Percentiles rank a stretch among this genome's conserved stretches.
phyloP scores from a whole-genome alignment of 805 yeast species.

The Blastobotrys robertii region DNA sequence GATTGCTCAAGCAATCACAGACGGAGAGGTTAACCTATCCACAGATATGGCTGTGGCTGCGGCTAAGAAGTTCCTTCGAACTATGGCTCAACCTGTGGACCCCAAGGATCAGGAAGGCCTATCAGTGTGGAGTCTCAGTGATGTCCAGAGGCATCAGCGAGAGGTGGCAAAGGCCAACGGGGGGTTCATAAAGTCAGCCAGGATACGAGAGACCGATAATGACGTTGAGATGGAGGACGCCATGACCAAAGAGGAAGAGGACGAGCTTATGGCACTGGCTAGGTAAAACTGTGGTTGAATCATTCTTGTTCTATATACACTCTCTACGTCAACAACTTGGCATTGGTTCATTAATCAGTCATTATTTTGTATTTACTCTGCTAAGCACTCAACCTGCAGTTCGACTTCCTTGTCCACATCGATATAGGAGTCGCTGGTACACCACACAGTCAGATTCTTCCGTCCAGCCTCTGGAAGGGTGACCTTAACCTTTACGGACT shows the following conservation, averaged over 20 bases:
- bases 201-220: background rate
- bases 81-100: conserved; percentile 89
- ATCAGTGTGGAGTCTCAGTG: conserved; percentile 76
- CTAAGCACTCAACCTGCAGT: conserved; percentile 27
- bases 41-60: conserved; percentile 97
- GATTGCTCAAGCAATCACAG: conserved; percentile 89
- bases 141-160: conserved; percentile 15
- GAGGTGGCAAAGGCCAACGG: background rate
- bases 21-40: conserved; percentile 83
- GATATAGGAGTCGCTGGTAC: conserved; percentile 83
- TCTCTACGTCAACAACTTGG: conserved; percentile 6
- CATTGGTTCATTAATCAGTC: conserved; percentile 19
- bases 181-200: too few species aligned
- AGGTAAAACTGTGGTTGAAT: background rate
- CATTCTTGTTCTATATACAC: background rate
- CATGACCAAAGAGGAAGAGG: conserved; percentile 4
- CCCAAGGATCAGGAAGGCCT: conserved; percentile 89
- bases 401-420: conserved; percentile 83
- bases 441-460: conserved; percentile 63
- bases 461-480: conserved; percentile 51
- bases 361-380: conserved; percentile 14
- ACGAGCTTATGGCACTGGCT: conserved; percentile 1
- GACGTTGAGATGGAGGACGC: conserved; percentile 4
- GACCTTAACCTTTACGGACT: conserved; percentile 44
- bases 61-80: conserved; percentile 84